Conservation (phyloP, 345 rosid genomes). For the Arabis hirsuta region DNA sequence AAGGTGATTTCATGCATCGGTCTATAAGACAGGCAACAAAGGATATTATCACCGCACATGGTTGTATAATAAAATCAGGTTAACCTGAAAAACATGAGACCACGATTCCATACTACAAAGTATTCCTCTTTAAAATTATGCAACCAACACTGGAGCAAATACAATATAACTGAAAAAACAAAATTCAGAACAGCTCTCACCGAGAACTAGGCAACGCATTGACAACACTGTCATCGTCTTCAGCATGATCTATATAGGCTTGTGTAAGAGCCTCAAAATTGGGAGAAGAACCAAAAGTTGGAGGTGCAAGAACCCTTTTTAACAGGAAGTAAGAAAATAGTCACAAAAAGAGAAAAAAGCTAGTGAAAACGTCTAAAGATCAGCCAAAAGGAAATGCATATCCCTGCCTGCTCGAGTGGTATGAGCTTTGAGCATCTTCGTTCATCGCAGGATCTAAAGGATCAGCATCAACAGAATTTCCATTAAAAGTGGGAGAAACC, state of each 20-base stretch:
- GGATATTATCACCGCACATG: slow-evolving; percentile 26
- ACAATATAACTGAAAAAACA: neutral
- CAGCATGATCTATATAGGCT: slow-evolving; percentile 53
- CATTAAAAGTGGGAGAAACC: slow-evolving; percentile 66
- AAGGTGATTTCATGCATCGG: slow-evolving; percentile 97
- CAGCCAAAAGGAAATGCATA: slow-evolving; percentile 35
- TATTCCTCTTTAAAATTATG: neutral
- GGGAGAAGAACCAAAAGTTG: slow-evolving; percentile 92
- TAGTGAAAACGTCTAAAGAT: neutral
- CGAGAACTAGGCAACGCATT: slow-evolving; percentile 49
- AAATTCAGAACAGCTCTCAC: slow-evolving; percentile 25
- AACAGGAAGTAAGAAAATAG: slow-evolving; percentile 37
- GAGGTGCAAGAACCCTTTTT: slow-evolving; percentile 76
- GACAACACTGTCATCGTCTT: slow-evolving; percentile 64
- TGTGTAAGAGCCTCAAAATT: slow-evolving; percentile 70
- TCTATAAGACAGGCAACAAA: slow-evolving; percentile 56
- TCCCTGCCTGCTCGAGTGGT: slow-evolving; percentile 57
- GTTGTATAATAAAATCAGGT: slow-evolving; percentile 24
- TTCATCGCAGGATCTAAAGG: slow-evolving; percentile 58
- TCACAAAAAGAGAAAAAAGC: neutral
- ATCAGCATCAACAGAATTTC: slow-evolving; percentile 51
- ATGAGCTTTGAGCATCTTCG: slow-evolving; percentile 85
- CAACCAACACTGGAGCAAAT: slow-evolving; percentile 10
- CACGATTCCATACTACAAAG: slow-evolving; percentile 20
- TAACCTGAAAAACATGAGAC: slow-evolving; percentile 19